A percentile compares a stretch with the other conserved stretches of the same genome.
Conservation (phyloP, 116 monocot species). For the Dioscorea cayenensis region DNA sequence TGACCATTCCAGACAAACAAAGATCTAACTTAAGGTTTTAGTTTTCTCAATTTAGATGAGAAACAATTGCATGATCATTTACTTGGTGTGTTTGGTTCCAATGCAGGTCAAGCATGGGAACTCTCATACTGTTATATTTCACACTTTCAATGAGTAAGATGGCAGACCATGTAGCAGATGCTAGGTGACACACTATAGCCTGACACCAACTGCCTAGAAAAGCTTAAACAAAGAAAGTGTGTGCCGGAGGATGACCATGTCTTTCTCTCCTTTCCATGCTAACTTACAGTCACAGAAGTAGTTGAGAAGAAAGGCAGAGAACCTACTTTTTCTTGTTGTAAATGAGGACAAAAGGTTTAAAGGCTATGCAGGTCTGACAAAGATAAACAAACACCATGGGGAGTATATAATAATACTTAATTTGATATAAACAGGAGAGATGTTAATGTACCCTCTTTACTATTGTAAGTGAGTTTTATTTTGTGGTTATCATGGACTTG, state of each 20-base stretch:
- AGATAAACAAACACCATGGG: background rate
- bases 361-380: background rate
- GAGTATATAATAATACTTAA: background rate
- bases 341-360: background rate
- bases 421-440: background rate
- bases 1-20: background rate
- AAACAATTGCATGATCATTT: background rate
- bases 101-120: conserved; percentile 48
- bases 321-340: background rate
- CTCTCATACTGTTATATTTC: conserved; percentile 37
- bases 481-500: no score
- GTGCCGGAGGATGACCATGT: background rate
- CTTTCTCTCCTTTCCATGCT: background rate
- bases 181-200: background rate
- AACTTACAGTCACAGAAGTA: background rate
- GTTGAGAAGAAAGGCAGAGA: background rate
- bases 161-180: conserved; percentile 9
- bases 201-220: background rate
- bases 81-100: background rate
- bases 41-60: background rate
- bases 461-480: no score
- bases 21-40: background rate
- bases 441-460: background rate
- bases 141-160: conserved; percentile 36
- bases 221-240: background rate